phyloP scores from a whole-genome alignment of 345 rosid species.

The Linum trigynum region DNA sequence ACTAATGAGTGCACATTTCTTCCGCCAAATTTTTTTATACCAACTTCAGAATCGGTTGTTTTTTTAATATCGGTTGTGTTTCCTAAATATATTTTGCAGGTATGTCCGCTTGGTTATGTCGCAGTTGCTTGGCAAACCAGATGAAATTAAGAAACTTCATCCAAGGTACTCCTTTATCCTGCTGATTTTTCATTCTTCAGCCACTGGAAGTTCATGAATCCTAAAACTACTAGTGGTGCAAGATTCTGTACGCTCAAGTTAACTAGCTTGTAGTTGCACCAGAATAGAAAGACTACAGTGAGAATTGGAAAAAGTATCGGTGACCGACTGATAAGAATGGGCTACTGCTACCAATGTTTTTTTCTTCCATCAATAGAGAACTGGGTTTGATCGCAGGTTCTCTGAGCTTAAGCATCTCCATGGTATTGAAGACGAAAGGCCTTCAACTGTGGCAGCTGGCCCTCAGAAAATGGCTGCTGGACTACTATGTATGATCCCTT shows the following conservation, averaged over 20 bases:
- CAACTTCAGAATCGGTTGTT: neutral
- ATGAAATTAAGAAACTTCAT: slow-evolving; percentile 48
- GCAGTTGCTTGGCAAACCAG: slow-evolving; percentile 36
- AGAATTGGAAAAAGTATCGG: no score
- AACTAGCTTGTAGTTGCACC: no score
- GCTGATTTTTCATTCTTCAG: neutral
- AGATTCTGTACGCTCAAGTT: no score
- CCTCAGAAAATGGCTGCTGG: slow-evolving; percentile 83
- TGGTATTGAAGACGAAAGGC: slow-evolving; percentile 75
- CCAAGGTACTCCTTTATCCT: slow-evolving; percentile 51
- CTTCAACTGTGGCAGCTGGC: slow-evolving; percentile 37
- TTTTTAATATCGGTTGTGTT: neutral
- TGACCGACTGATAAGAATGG: no score
- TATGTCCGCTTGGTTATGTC: slow-evolving; percentile 78
- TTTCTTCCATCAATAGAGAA: neutral
- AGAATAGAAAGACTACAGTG: no score
- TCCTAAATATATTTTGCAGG: slow-evolving; percentile 30
- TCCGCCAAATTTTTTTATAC: no score
- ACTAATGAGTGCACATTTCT: no score
- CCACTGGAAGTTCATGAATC: neutral
- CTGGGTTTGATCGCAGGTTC: slow-evolving; percentile 40
- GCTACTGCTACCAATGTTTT: neutral
- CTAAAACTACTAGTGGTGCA: neutral
- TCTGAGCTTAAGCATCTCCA: slow-evolving; percentile 59
- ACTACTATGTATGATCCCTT: slow-evolving; percentile 46